Evolutionary conservation across 169 alveolate species (phyloP).

Genomic region (Cystoisospora suis): DNA sequence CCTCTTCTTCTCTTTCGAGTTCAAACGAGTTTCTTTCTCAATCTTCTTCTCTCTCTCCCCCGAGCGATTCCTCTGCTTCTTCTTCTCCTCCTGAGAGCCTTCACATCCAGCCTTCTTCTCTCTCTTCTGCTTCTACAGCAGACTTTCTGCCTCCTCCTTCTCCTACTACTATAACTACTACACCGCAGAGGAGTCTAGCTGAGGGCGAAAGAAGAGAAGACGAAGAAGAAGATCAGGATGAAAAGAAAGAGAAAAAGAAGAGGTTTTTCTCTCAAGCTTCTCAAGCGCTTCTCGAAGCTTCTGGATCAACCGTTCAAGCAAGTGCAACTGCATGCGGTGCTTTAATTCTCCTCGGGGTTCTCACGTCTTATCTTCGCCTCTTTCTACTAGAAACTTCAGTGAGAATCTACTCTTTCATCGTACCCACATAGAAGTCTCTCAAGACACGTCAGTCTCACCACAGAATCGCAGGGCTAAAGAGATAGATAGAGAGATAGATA

Average conservation of each 20-base stretch:
- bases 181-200: too few relatives aligned
- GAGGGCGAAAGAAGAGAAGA: background rate
- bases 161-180: too few relatives aligned
- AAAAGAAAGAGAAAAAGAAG: background rate
- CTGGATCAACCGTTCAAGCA: background rate
- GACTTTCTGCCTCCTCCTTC: too few relatives aligned
- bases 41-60: background rate
- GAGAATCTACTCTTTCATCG: too few relatives aligned
- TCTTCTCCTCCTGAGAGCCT: background rate
- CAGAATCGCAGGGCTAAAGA: background rate
- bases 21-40: background rate
- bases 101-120: too few relatives aligned
- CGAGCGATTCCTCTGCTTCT: background rate
- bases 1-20: background rate
- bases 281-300: background rate
- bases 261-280: too few relatives aligned
- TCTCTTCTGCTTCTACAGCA: too few relatives aligned
- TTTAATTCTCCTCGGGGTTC: constrained; percentile 26
- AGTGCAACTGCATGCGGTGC: constrained; percentile 30
- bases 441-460: too few relatives aligned
- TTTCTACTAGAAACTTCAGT: constrained; percentile 39
- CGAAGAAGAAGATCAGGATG: background rate
- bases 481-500: background rate
- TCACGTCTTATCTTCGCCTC: constrained; percentile 45
- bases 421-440: too few relatives aligned